These are phyloP conservation scores for Thalassiosira exigua DNA, from an alignment of 352 stramenopile species.

Conservation along the genomic window DNA sequence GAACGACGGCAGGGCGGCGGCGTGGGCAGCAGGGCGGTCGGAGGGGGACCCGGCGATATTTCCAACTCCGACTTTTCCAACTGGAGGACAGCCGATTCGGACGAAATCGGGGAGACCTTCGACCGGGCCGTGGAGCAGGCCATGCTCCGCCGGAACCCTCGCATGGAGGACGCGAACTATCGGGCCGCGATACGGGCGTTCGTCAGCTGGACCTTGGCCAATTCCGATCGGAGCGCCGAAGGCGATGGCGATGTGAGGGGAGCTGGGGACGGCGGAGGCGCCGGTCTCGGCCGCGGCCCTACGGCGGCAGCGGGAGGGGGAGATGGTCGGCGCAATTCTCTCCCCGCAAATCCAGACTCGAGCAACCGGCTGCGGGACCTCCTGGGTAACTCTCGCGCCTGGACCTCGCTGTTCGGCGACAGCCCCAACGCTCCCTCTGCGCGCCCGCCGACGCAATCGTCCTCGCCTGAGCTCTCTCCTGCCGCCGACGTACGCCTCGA, in stretches of 20 bases:
- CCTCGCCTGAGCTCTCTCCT: conserved; percentile 9
- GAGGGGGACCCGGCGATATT: not conserved
- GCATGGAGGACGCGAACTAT: not conserved
- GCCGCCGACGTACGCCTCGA: conserved; percentile 60
- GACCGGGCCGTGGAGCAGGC: conserved; percentile 2
- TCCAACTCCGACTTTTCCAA: not conserved
- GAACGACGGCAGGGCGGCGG: conserved; percentile 6
- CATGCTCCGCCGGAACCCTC: not conserved
- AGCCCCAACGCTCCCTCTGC: too few species aligned
- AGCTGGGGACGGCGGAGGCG: too few species aligned
- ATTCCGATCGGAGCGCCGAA: conserved; percentile 10
- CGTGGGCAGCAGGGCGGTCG: not conserved
- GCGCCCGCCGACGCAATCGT: too few species aligned
- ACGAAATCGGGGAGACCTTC: too few species aligned
- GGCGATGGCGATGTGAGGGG: too few species aligned
- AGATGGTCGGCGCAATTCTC: too few species aligned
- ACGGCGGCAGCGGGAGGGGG: too few species aligned
- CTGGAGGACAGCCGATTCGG: not conserved
- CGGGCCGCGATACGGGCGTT: not conserved
- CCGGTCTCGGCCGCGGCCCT: too few species aligned
- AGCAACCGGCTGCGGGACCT: too few species aligned
- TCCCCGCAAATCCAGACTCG: too few species aligned
- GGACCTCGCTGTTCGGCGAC: too few species aligned
- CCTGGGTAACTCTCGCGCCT: too few species aligned
- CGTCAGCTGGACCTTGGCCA: not conserved